Evolutionary conservation across 192 early-diverging fungal species (phyloP), one percentile per base, ranked within the genome.

Genomic region (Coemansia asiatica): DNA sequence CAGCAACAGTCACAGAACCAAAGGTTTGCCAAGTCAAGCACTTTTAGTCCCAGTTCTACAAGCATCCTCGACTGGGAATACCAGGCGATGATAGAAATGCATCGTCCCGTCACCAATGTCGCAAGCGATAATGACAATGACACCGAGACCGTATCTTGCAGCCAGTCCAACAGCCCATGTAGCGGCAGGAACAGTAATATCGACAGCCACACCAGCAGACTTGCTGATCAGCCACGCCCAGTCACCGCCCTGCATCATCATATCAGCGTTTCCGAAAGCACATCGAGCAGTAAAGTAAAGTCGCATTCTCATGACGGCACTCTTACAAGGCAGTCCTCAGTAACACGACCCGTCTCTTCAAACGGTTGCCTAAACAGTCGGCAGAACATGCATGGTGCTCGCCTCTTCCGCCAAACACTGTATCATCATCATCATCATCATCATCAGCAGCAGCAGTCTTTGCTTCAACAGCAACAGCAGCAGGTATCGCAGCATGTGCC

Each of bases 281-380:
- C n/a, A 4, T 35, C 18, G 25, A 63, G 40, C 62, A 57, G 50
- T 49, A 63, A 56, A 19, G 50, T 66, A 10, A 76, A 71, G 29
- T 71, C 74, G 15, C 67, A 67, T 22, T 80, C 77, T 15, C 72
- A 74, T 50, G 77, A 80, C 59, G 67, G 68, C 22, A 70, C 69
- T 0, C 26, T 66, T 26, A 55, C 31, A 21, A 68, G 55, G 29
- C 48, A 38, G 9, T 19, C 44, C 2, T 56, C 21, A 5, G 40
- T 27, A 13, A 19, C 22, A 21, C 23, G 40, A 0, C 54, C 31
- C 0, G 13, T 12, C 0, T 51, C 33, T 1, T 47, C 69, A 1
- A 31, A 23, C 10, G 54, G 64, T 35, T 51, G n/a, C 16, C 4
- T 58, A 21, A 33, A 50, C 1, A 56, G 60, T 3, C 72, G 56